Evolutionary conservation across 2,329 filamentous ascomycete genomes (phyloP), one percentile per base, ranked within the genome.

Genomic region (Sphaerostilbella broomeana): DNA sequence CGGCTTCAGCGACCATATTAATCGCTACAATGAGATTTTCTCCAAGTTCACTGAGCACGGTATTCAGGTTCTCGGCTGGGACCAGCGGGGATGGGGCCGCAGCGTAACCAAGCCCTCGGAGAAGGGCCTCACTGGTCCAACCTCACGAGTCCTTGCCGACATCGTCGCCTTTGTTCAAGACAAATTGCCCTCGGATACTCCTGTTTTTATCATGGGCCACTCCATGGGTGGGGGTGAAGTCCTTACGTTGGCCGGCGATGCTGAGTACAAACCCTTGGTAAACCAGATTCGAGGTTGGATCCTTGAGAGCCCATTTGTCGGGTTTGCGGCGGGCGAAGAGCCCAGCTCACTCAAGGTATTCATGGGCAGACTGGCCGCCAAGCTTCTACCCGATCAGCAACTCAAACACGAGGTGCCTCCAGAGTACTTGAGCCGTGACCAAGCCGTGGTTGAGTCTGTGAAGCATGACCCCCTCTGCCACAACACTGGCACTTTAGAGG

Each of bases 41-140:
- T 72, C 79, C 5, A 67, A 64, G 11, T 73, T 95, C 33, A 81
- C 84, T 16, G 65, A 69, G 9, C 73, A 73, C 38, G 85, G 84
- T 46, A 88, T 95, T 52, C 79, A 85, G 53, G 75, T 86, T 33
- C 77, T 83, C 54, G 73, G 77, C 46, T 85, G 89, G 58, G 89
- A 95, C 60, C 89, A 95, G 68, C 80, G 79, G 59, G 88, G 89
- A 58, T 95, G 88, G 88, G 89, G 89, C 45, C 79, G 77, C 40
- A 84, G 78, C 38, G 84, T 82, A 16, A 69, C 63, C 25, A 70
- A 68, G 37, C 66, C 75, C 16, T 62, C 73, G 10, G 73, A 90
- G 45, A 72, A 69, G 51, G 89, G 89, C 35, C 68, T 78, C 39
- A 86, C 84, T 2, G 89, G 89, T 6, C 72, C 81, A 6, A 94